Evolutionary conservation across 768 basidiomycete genomes (phyloP), one percentile per base, ranked within the genome.

Genomic region (Rhizopogon roseolus): DNA sequence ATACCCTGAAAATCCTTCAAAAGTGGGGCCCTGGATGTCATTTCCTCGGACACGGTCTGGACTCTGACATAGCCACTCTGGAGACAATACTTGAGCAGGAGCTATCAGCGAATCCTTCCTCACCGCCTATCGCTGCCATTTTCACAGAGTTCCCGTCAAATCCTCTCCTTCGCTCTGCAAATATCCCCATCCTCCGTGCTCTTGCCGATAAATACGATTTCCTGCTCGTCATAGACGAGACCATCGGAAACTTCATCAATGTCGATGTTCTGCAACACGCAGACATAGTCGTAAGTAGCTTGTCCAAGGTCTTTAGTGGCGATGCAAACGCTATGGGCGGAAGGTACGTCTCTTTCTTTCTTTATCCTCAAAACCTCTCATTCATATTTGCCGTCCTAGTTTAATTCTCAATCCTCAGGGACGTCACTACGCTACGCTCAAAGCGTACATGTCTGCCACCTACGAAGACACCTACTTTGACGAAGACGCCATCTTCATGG

Each of bases 251-350:
- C 65, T 92, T 95, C 57, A 81, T 90, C 58, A 99, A 98, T 59
- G 93, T 98, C 34, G 88, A 96, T 60, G 86, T 93, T 5, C 73
- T 95, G 2, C 86, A 85, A 14, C 90, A 82, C 56, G 89, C 86
- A 8, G 96, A 98, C 66, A 80, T 99, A 27, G 85, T 96, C 7
- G 94, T 86, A 40, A 93, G 91, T 62, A 95, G 93, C 72, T 70
- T 98, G 63, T 88, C 90, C 19, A 98, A 98, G 74, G 78, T 98
- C 28, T 98, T 99, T 73, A 94, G 92, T 57, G 96, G 96, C 1
- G 87, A 90, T 51, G 81, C 86, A 38, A 98, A 99, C 63, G 93
- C 95, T 49, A 98, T 98, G 96, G 96, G 96, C 42, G 96, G 96
- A 64, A 91, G 90, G 96, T 96, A 61, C 50, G 80, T 74, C 34